phyloP scores from a whole-genome alignment of 495 filamentous ascomycete species.

The Podospora fimiseda region DNA sequence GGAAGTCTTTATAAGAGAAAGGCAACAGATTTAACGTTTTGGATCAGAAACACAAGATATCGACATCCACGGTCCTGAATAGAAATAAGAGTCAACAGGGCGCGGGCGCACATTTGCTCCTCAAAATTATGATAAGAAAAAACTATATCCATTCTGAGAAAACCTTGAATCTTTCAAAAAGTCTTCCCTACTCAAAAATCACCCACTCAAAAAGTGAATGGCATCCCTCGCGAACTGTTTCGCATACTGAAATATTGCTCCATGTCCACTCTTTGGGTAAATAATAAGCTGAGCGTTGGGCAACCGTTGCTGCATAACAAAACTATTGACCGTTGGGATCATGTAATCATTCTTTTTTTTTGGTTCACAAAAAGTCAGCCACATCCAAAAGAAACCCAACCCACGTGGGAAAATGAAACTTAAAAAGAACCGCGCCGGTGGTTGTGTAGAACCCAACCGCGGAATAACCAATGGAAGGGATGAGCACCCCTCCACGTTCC shows the following conservation, averaged over 20 bases:
- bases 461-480: background rate
- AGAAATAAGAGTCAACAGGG: too few species aligned
- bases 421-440: background rate
- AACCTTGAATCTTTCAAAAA: too few species aligned
- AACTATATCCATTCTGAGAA: too few species aligned
- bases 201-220: constrained; percentile 9
- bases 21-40: too few species aligned
- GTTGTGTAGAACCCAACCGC: background rate
- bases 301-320: constrained; percentile 22
- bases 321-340: constrained; percentile 28
- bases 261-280: constrained; percentile 29
- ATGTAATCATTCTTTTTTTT: constrained; percentile 32
- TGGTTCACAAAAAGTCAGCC: too few species aligned
- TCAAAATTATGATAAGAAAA: too few species aligned
- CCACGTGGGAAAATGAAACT: background rate
- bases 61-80: too few species aligned
- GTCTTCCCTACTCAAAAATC: background rate
- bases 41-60: too few species aligned
- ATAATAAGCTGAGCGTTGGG: constrained; percentile 26
- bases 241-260: constrained; percentile 27
- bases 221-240: constrained; percentile 21
- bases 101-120: too few species aligned
- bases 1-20: too few species aligned
- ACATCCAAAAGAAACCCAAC: too few species aligned
- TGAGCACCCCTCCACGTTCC: background rate